Evolutionary conservation across 2,329 filamentous ascomycete genomes (phyloP).

Genomic region (Penicillium brevicompactum): DNA sequence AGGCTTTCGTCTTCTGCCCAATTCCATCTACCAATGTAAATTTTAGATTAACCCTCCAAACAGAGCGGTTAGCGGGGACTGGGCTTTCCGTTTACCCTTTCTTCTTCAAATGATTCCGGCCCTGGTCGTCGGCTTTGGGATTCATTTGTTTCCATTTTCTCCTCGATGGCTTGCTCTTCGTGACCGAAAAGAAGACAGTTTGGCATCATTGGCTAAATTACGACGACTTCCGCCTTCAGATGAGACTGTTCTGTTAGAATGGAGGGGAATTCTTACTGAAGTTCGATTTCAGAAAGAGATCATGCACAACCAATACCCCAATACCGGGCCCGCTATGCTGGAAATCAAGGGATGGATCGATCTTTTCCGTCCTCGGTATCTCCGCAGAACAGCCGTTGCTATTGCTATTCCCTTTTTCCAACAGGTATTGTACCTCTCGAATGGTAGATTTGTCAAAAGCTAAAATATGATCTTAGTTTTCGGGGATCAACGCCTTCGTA

Average conservation of each 20-base stretch:
- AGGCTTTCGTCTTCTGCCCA: not conserved
- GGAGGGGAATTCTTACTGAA: constrained; percentile 51
- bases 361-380: constrained; percentile 34
- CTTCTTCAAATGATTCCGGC: constrained; percentile 69
- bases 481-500: constrained; percentile 50
- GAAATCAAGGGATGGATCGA: constrained; percentile 27
- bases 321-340: constrained; percentile 1
- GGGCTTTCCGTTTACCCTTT: constrained; percentile 59
- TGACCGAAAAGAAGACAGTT: constrained; percentile 64
- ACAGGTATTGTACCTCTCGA: not conserved
- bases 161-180: constrained; percentile 63
- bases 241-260: constrained; percentile 51
- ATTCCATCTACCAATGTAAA: not conserved
- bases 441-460: not conserved
- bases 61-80: not conserved
- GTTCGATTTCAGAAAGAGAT: constrained; percentile 47
- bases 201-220: constrained; percentile 60
- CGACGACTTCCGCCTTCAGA: constrained; percentile 59
- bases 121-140: constrained; percentile 64
- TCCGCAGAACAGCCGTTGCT: constrained; percentile 33
- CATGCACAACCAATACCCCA: constrained; percentile 1
- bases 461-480: constrained; percentile 38
- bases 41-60: constrained; percentile 46
- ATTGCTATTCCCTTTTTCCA: constrained; percentile 48
- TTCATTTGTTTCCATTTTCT: constrained; percentile 69